Evolutionary conservation across 2,329 filamentous ascomycete species (phyloP).

Genomic region (Venturia effusa): DNA sequence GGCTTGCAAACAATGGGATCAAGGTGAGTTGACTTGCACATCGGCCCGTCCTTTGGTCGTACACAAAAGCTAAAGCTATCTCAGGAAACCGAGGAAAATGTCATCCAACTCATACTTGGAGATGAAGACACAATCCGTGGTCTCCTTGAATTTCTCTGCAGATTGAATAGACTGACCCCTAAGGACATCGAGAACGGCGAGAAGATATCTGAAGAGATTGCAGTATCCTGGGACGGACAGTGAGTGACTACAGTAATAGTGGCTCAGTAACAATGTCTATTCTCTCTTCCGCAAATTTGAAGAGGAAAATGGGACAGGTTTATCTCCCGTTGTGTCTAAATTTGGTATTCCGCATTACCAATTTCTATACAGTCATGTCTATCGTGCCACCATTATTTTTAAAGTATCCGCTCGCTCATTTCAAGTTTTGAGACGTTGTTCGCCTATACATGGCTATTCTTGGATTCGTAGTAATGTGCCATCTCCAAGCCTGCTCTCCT

Average conservation of each 20-base stretch:
- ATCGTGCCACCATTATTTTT: not conserved
- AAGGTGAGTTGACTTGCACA: not conserved
- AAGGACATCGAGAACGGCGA: not conserved
- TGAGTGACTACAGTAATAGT: not conserved
- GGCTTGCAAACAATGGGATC: not conserved
- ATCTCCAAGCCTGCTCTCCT: conserved; percentile 87
- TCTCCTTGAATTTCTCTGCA: not conserved
- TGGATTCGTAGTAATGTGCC: conserved; percentile 69
- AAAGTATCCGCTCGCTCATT: not conserved
- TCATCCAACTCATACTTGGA: not conserved
- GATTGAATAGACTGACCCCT: not conserved
- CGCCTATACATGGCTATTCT: conserved; percentile 1
- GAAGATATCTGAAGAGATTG: not conserved
- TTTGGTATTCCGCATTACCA: not conserved
- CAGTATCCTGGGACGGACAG: too few species aligned
- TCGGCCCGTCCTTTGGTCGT: not conserved
- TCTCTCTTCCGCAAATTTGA: not conserved
- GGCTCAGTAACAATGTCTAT: not conserved
- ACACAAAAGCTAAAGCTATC: not conserved
- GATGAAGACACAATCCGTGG: not conserved
- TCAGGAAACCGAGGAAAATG: not conserved
- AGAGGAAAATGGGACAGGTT: not conserved
- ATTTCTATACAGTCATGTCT: not conserved
- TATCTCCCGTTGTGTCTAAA: not conserved
- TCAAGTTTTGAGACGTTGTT: not conserved